Evolutionary conservation across 2,329 filamentous ascomycete genomes (phyloP), one percentile per base, ranked within the genome.

Genomic region (Ascochyta viciae-villosae): DNA sequence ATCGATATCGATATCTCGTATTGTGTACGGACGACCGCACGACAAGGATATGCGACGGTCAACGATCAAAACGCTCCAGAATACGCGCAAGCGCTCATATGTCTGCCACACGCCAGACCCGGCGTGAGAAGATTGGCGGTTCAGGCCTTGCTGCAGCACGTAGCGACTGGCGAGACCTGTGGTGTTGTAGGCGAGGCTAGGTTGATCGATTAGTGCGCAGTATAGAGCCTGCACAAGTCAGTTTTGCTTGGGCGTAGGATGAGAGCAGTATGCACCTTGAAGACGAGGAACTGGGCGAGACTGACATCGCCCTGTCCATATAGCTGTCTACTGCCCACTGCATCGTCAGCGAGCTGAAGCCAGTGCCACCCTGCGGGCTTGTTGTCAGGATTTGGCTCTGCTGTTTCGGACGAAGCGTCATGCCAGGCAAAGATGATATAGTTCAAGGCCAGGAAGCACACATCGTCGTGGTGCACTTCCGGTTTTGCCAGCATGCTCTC

Each of bases 21-120:
- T 64, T 12, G 65, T 62, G 29, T 70, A 69, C 1, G 72, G 72
- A 16, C 71, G 64, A 16, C 66, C 64, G 44, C 70, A 74, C 12
- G 70, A 67, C 12, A 72, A 46, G 0, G 71, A 67, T 35, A 74
- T 71, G 7, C 63, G 63, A 16, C 66, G 67, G 42, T 74, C 72
- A 10, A 60, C 35, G 15, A 68, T 58, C 23, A 67, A 64, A 1
- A 71, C 42, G 6, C 62, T 67, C 71, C 72, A 74, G 45, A 74
- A 73, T 0, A 69, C 60, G 38, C 63, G 65, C 33, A 68, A 54
- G 8, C 64, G 66, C 57, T 65, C 61, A 39, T 69, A 67, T 9
- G 57, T 54, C 22, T 68, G 59, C 55, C 38, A 63, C 13, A 38
- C 15, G 27, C 57, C 45, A 37, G 62, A 24, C 35, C 61, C 46